A percentile compares a stretch with the other conserved stretches of the same genome.
These are phyloP conservation scores for Aspergillus sp. DNA, from an alignment of 2,329 filamentous ascomycete species.

Conservation along the genomic window DNA sequence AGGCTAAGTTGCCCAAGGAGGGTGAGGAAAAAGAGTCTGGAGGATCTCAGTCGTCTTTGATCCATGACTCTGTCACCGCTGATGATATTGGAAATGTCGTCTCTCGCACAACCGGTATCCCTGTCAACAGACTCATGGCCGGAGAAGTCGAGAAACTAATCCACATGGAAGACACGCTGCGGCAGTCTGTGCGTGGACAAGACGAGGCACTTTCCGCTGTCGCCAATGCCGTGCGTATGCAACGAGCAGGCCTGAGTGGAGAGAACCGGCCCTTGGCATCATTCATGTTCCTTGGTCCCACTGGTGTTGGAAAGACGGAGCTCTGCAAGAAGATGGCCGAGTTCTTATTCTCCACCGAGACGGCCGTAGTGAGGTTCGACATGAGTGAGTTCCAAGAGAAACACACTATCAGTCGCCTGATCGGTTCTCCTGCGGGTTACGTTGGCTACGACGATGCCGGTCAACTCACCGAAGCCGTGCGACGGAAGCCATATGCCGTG, in stretches of 20 bases:
- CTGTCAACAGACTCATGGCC: slow-evolving; percentile 85
- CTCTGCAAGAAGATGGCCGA: slow-evolving; percentile 92
- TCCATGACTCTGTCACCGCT: slow-evolving; percentile 92
- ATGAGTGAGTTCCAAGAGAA: slow-evolving; percentile 99
- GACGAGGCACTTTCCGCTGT: slow-evolving; percentile 91
- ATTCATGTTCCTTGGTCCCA: slow-evolving; percentile 97
- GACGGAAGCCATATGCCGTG: slow-evolving; percentile 92
- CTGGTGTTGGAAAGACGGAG: slow-evolving; percentile 95
- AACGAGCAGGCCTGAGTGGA: slow-evolving; percentile 85
- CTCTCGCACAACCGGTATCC: slow-evolving; percentile 87
- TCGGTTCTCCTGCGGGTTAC: slow-evolving; percentile 90
- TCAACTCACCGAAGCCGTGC: slow-evolving; percentile 91
- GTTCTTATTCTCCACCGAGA: slow-evolving; percentile 90
- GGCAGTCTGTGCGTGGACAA: slow-evolving; percentile 83
- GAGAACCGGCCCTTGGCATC: slow-evolving; percentile 89
- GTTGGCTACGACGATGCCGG: slow-evolving; percentile 96
- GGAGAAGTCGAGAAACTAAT: slow-evolving; percentile 94
- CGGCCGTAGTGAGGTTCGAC: slow-evolving; percentile 89
- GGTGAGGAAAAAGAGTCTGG: slow-evolving; percentile 50
- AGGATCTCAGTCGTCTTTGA: slow-evolving; percentile 57
- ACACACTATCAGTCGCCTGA: slow-evolving; percentile 89
- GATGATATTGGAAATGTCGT: slow-evolving; percentile 95
- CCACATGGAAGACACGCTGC: slow-evolving; percentile 88
- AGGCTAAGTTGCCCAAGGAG: slow-evolving; percentile 77
- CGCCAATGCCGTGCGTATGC: slow-evolving; percentile 88